Base-by-base conservation (phyloP, 2,329 filamentous ascomycete species). In the Leptographium flavum region DNA sequence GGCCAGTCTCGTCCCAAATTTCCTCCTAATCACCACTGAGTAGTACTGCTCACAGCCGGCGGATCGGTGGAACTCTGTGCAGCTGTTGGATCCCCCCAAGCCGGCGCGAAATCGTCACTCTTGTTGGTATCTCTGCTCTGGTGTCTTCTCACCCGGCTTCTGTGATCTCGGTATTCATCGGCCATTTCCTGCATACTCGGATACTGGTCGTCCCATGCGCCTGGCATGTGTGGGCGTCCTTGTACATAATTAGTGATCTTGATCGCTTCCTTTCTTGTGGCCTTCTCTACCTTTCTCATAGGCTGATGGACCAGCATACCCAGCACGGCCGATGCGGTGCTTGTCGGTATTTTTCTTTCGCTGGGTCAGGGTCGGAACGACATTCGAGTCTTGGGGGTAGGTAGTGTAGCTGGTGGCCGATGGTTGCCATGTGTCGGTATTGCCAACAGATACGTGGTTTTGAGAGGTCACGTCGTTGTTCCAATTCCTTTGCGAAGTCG, bases 41-140 rank as follows among this genome's bases (percentile, higher is more conserved):
- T 28, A n/a, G 15, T 23, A 9, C 6, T 15, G 5, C 10, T 14
- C 25, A 39, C 44, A 1, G 45, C 47, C 5, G 49, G 43, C 5
- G 45, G 49, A 15, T 49, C 49, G 5, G 43, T 17, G 7, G 46
- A 42, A 42, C 50, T 55, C 37, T 46, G 47, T 33, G 53, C 53
- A 2, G 45, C 47, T n/a, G 46, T 48, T 2, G 42, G 45, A 25
- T 53, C 49, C 1, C 37, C 49, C 50, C 50, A 54, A 9, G 31
- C 8, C 3, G 49, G 50, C 2, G 21, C 19, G 4, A 32, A 30
- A 21, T 40, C 28, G 30, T 47, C 27, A 21, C 27, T 22, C 31
- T 45, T 47, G 27, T 42, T 36, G 23, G 36, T 28, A 9, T 42
- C 22, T 2, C 17, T 23, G 13, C 33, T 36, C 17, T 42, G 38